These are phyloP conservation scores for Magnolia officinalis DNA, from an alignment of 164 flowering plant species.

Conservation along the genomic window DNA sequence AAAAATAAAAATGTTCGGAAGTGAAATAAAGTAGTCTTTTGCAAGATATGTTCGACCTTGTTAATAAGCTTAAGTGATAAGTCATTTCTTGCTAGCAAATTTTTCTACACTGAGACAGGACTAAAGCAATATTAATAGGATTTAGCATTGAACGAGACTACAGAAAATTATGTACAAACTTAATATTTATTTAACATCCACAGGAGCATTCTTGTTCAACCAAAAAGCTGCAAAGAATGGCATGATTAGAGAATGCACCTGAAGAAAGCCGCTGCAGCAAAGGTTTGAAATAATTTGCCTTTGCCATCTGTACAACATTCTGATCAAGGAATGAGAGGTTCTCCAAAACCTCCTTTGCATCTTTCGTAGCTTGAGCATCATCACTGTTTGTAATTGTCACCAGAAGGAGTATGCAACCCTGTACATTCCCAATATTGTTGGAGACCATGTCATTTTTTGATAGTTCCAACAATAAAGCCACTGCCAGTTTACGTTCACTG, in stretches of 20 bases:
- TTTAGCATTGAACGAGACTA: background rate
- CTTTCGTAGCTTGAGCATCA: conserved; percentile 45
- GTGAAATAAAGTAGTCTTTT: too few species aligned
- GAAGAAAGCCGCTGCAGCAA: conserved; percentile 54
- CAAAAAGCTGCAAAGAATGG: conserved; percentile 5
- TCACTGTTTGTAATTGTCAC: conserved; percentile 52
- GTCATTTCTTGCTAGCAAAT: too few species aligned
- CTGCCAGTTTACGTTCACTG: conserved; percentile 57
- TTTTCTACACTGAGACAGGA: too few species aligned
- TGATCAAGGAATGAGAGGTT: conserved; percentile 57
- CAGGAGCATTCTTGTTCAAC: background rate
- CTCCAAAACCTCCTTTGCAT: conserved; percentile 53
- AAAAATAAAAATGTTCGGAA: too few species aligned
- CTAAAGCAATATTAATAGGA: too few species aligned
- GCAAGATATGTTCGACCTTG: too few species aligned
- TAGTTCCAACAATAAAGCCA: conserved; percentile 53
- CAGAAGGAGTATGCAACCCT: conserved; percentile 63
- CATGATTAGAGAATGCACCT: conserved; percentile 33
- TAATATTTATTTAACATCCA: background rate
- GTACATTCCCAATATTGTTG: conserved; percentile 48
- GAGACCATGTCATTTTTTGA: conserved; percentile 34
- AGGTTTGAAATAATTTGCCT: conserved; percentile 60
- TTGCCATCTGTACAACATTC: conserved; percentile 67
- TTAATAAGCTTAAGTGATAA: too few species aligned
- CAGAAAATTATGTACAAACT: background rate